Percentiles rank a stretch among this genome's conserved stretches.
phyloP scores from a whole-genome alignment of 306 rosid genomes.

The Parietaria judaica region DNA sequence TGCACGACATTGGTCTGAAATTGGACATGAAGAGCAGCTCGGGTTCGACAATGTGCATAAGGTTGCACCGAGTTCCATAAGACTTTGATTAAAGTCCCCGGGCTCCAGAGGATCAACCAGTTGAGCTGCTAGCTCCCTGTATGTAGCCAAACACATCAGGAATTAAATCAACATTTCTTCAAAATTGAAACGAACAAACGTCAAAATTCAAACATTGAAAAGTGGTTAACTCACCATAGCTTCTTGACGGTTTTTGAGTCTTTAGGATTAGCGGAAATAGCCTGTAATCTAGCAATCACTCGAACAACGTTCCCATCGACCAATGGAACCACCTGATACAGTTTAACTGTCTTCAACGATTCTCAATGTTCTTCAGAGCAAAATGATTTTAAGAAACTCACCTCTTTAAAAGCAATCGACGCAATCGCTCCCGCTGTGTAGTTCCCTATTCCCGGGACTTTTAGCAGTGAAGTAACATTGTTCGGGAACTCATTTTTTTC shows the following conservation, averaged over 20 bases:
- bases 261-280: conserved; percentile 71
- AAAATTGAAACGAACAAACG: not conserved
- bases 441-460: conserved; percentile 78
- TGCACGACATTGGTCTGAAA: conserved; percentile 55
- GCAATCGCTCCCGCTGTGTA: conserved; percentile 92
- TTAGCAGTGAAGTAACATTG: conserved; percentile 49
- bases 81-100: conserved; percentile 90
- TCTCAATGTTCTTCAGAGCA: conserved; percentile 15
- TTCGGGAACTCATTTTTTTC: conserved; percentile 59
- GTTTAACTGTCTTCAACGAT: conserved; percentile 25
- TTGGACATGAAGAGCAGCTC: conserved; percentile 72
- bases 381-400: conserved; percentile 22
- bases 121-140: conserved; percentile 77
- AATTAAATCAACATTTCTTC: not conserved
- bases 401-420: conserved; percentile 88
- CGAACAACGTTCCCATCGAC: conserved; percentile 94
- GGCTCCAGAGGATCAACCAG: conserved; percentile 75
- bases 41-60: conserved; percentile 69
- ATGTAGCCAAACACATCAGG: not conserved
- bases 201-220: too few species aligned
- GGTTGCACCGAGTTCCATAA: conserved; percentile 97
- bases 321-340: conserved; percentile 75
- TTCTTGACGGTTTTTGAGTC: conserved; percentile 49
- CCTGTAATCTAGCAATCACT: conserved; percentile 75
- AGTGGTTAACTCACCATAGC: conserved; percentile 56